phyloP scores from a whole-genome alignment of 2,329 filamentous ascomycete genomes.

The Colletotrichum sp. region DNA sequence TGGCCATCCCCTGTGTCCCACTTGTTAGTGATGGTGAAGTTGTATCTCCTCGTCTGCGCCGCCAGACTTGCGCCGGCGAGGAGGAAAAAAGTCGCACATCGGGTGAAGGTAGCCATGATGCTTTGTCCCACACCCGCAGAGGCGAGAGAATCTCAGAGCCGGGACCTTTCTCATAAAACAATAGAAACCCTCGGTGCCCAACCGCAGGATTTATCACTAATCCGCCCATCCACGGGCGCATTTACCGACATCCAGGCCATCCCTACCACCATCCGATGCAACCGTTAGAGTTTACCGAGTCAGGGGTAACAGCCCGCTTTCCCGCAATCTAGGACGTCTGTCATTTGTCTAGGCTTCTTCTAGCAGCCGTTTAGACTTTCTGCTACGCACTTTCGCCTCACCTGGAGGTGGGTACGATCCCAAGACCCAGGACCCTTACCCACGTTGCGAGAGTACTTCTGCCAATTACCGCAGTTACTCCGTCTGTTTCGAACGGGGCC shows the following conservation, averaged over 20 bases:
- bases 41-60: conserved; percentile 8
- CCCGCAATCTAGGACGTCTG: neutral
- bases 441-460: neutral
- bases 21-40: conserved; percentile 14
- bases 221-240: neutral
- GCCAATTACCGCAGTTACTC: neutral
- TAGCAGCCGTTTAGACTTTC: neutral
- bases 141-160: neutral
- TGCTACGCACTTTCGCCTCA: neutral
- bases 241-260: neutral
- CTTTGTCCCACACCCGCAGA: neutral
- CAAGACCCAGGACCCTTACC: neutral
- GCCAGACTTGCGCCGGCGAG: neutral
- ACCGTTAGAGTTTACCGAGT: neutral
- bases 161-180: neutral
- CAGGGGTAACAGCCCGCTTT: neutral
- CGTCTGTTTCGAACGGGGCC: neutral
- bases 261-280: neutral
- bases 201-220: neutral
- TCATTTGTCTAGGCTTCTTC: neutral
- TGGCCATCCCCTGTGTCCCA: conserved; percentile 7
- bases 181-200: neutral
- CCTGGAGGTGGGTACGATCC: neutral
- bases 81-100: neutral
- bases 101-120: neutral